These are phyloP conservation scores for Metschnikowia corniflorae DNA, from an alignment of 805 yeast genomes.

Conservation along the genomic window DNA sequence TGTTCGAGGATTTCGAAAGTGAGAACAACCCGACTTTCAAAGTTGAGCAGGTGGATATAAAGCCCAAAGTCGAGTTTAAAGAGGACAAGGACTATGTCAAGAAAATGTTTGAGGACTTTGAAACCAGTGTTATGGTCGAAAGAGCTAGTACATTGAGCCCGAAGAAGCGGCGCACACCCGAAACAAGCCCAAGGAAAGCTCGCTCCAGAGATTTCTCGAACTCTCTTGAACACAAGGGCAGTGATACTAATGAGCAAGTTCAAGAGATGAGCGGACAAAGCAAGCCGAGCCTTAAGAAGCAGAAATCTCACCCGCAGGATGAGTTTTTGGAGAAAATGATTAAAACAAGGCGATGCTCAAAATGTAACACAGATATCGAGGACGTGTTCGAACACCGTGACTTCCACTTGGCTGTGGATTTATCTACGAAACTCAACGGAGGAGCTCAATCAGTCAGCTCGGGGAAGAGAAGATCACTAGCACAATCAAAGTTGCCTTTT, in stretches of 20 bases:
- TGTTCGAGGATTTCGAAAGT: constrained; percentile 21
- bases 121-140: constrained; percentile 9
- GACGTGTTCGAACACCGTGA: constrained; percentile 50
- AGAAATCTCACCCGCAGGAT: constrained; percentile 9
- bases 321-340: constrained; percentile 18
- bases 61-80: constrained; percentile 10
- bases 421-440: constrained; percentile 41
- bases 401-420: constrained; percentile 49
- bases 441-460: background rate
- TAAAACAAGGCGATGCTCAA: constrained; percentile 22
- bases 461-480: constrained; percentile 1
- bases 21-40: constrained; percentile 4
- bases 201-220: background rate
- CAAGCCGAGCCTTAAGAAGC: background rate
- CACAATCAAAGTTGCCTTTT: constrained; percentile 6
- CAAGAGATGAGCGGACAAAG: background rate
- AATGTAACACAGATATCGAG: constrained; percentile 25
- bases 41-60: background rate
- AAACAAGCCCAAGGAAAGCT: background rate
- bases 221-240: background rate
- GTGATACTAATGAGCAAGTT: background rate
- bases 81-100: constrained; percentile 27
- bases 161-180: constrained; percentile 1
- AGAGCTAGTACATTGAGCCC: constrained; percentile 9
- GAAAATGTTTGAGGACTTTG: constrained; percentile 23